phyloP scores from a whole-genome alignment of 2,329 filamentous ascomycete species.

The Sporothrix euskadiensis region DNA sequence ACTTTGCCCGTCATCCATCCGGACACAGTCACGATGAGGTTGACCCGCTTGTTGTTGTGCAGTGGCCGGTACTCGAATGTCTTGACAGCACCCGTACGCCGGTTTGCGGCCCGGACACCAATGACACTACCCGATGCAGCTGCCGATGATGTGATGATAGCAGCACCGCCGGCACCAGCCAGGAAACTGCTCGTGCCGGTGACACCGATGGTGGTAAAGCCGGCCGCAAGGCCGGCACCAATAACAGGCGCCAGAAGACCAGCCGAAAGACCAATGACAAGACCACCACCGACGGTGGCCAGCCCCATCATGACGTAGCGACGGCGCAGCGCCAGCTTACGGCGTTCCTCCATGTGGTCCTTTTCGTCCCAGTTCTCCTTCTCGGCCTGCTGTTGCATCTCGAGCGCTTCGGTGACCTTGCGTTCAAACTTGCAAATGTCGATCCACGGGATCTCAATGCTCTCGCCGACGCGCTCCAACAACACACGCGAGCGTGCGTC shows the following conservation, averaged over 20 bases:
- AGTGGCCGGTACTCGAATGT: slow-evolving; percentile 96
- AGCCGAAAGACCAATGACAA: slow-evolving; percentile 93
- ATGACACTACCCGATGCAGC: slow-evolving; percentile 85
- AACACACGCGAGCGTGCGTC: slow-evolving; percentile 84
- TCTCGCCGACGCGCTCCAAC: slow-evolving; percentile 77
- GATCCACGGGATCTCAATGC: slow-evolving; percentile 80
- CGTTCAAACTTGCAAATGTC: slow-evolving; percentile 98
- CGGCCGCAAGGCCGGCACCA: slow-evolving; percentile 87
- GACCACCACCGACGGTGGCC: slow-evolving; percentile 89
- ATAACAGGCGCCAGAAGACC: slow-evolving; percentile 91
- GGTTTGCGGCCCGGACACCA: slow-evolving; percentile 78
- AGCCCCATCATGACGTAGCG: slow-evolving; percentile 95
- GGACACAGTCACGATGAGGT: slow-evolving; percentile 90
- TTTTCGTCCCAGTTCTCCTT: slow-evolving; percentile 99
- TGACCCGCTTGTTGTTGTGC: slow-evolving; percentile 97
- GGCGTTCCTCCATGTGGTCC: slow-evolving; percentile 83
- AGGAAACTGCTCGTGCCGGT: slow-evolving; percentile 86
- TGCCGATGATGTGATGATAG: slow-evolving; percentile 87
- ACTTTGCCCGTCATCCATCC: slow-evolving; percentile 99
- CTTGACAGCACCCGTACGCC: slow-evolving; percentile 85
- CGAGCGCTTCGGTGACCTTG: slow-evolving; percentile 89
- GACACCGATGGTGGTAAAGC: slow-evolving; percentile 92
- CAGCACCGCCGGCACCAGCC: slow-evolving; percentile 86
- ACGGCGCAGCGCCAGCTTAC: slow-evolving; percentile 77
- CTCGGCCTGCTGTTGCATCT: slow-evolving; percentile 93